Evolutionary conservation across 108 stramenopile genomes (phyloP).

Genomic region (Cyclotella kingstonii): DNA sequence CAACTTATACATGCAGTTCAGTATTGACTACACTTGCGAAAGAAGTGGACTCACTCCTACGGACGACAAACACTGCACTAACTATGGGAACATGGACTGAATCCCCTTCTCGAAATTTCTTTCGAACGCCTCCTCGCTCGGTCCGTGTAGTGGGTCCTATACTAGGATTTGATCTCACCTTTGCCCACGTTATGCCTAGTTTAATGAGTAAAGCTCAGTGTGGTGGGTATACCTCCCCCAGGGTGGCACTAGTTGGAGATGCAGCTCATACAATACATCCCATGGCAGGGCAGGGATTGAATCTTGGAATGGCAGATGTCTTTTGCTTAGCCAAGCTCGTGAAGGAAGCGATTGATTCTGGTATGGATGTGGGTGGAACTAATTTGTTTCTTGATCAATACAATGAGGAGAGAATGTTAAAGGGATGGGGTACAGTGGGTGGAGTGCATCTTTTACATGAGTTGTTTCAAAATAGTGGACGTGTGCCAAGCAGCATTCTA

Average conservation of each 20-base stretch:
- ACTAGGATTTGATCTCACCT: conserved; percentile 39
- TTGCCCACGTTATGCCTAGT: conserved; percentile 25
- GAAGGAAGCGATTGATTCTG: conserved; percentile 57
- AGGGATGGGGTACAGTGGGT: conserved; percentile 39
- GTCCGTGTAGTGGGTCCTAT: conserved; percentile 25
- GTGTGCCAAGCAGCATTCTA: conserved; percentile 1
- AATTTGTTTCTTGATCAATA: conserved; percentile 49
- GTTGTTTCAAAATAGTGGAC: conserved; percentile 51
- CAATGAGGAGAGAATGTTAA: conserved; percentile 59
- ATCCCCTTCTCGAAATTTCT: conserved; percentile 57
- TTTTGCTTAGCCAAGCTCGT: conserved; percentile 49
- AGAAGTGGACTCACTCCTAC: conserved; percentile 40
- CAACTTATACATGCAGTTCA: neutral
- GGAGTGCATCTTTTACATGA: conserved; percentile 80
- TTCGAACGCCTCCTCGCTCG: conserved; percentile 44
- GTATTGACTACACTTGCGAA: conserved; percentile 21
- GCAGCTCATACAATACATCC: conserved; percentile 97
- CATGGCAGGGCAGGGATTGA: conserved; percentile 97
- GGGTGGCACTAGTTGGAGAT: conserved; percentile 88
- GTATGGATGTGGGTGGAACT: conserved; percentile 67
- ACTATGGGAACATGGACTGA: conserved; percentile 55
- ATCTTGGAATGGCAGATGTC: conserved; percentile 92
- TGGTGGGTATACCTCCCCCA: conserved; percentile 39
- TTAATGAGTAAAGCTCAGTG: neutral
- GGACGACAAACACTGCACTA: conserved; percentile 40